These are phyloP conservation scores for Colletotrichum trifolii DNA, from an alignment of 2,329 filamentous ascomycete genomes.

Conservation along the genomic window DNA sequence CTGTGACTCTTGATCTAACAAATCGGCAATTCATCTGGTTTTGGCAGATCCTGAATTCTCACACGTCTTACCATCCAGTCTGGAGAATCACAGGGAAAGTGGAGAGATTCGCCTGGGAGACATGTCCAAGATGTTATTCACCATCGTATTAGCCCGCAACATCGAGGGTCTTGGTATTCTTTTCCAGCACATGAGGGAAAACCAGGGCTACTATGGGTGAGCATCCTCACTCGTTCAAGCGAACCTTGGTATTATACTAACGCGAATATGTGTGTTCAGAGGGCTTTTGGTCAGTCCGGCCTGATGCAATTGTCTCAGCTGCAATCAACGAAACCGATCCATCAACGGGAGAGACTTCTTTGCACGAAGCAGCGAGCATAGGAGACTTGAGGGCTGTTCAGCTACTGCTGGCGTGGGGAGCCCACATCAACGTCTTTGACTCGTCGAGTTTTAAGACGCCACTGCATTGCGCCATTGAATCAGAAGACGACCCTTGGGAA, in stretches of 20 bases:
- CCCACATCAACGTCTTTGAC: not conserved
- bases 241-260: not conserved
- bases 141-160: rapidly evolving
- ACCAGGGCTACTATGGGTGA: not conserved
- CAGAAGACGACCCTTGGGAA: not conserved
- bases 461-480: not conserved
- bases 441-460: not conserved
- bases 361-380: not conserved
- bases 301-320: not conserved
- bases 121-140: rapidly evolving
- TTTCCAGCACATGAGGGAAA: not conserved
- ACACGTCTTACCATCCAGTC: not conserved
- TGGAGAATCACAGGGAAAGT: not conserved
- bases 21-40: not conserved
- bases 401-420: not conserved
- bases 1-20: rapidly evolving
- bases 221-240: not conserved
- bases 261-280: not conserved
- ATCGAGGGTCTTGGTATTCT: not conserved
- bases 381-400: not conserved
- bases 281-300: not conserved
- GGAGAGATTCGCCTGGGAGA: not conserved
- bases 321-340: not conserved
- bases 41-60: not conserved
- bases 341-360: not conserved